Conservation (phyloP, 2,329 filamentous ascomycete genomes). For the Acephala macrosclerotiorum region DNA sequence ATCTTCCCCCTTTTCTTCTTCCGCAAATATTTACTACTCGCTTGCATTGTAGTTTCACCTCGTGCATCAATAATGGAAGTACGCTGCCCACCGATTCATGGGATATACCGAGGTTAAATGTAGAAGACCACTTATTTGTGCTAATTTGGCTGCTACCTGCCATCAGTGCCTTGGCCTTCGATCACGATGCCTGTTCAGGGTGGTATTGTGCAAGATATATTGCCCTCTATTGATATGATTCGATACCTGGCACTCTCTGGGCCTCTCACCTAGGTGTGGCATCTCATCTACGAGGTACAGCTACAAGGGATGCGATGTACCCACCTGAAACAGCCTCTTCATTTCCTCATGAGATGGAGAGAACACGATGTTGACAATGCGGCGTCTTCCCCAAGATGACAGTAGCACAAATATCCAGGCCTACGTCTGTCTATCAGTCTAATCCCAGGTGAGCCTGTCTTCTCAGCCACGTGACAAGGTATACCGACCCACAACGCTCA, state of each 20-base stretch:
- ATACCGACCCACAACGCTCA: neutral
- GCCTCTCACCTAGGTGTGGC: neutral
- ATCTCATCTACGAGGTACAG: neutral
- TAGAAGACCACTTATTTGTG: neutral
- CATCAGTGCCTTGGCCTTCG: too few species aligned
- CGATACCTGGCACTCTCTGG: neutral
- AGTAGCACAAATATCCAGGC: too few species aligned
- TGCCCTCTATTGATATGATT: neutral
- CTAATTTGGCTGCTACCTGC: neutral
- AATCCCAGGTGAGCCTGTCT: neutral
- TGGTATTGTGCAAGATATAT: too few species aligned
- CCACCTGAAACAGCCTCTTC: conserved; percentile 3
- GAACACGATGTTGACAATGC: neutral
- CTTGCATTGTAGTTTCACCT: neutral
- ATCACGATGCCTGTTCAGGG: too few species aligned
- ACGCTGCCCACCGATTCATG: neutral
- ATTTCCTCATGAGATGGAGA: neutral
- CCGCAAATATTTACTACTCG: neutral
- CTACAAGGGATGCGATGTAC: neutral
- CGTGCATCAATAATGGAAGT: neutral
- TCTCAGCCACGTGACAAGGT: neutral
- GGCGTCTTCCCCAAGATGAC: neutral
- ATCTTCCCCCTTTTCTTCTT: neutral
- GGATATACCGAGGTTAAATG: neutral
- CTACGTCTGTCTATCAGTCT: neutral